phyloP scores from a whole-genome alignment of 2,329 filamentous ascomycete species.

The Xylariaceae sp. region DNA sequence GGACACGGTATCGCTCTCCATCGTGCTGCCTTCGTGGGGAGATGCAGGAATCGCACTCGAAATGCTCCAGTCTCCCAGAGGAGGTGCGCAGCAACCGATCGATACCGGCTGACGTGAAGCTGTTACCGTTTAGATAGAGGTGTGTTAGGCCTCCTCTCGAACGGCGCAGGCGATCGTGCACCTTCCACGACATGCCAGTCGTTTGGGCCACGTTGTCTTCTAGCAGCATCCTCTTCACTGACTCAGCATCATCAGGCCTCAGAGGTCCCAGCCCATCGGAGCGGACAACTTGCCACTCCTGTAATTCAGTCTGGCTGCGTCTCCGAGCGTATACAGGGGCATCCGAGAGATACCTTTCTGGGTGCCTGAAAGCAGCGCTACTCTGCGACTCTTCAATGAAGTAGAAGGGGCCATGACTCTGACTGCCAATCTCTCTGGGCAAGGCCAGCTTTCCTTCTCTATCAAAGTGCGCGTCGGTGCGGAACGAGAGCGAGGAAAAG shows the following conservation, averaged over 20 bases:
- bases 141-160: conserved; percentile 40
- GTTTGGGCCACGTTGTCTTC: conserved; percentile 9
- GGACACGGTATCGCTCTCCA: conserved; percentile 26
- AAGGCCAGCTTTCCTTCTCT: conserved; percentile 38
- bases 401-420: conserved; percentile 33
- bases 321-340: conserved; percentile 33
- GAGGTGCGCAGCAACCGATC: conserved; percentile 34
- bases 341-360: conserved; percentile 41
- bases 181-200: conserved; percentile 9
- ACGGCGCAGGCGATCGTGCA: conserved; percentile 17
- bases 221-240: conserved; percentile 24
- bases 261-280: conserved; percentile 26
- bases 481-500: conserved; percentile 26
- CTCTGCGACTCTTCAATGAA: conserved; percentile 39
- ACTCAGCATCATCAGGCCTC: conserved; percentile 25
- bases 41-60: conserved; percentile 43
- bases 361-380: conserved; percentile 37
- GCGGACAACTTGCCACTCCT: conserved; percentile 24
- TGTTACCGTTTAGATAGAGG: conserved; percentile 44
- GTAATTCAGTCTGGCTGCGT: conserved; percentile 13
- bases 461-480: conserved; percentile 30
- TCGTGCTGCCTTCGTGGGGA: conserved; percentile 13
- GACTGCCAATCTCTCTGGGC: conserved; percentile 21
- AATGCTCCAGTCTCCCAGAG: conserved; percentile 40
- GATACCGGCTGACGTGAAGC: conserved; percentile 36